A percentile compares a stretch with the other conserved stretches of the same genome.
phyloP scores from a whole-genome alignment of 2,329 filamentous ascomycete species.

The Aspergillus bombycis region DNA sequence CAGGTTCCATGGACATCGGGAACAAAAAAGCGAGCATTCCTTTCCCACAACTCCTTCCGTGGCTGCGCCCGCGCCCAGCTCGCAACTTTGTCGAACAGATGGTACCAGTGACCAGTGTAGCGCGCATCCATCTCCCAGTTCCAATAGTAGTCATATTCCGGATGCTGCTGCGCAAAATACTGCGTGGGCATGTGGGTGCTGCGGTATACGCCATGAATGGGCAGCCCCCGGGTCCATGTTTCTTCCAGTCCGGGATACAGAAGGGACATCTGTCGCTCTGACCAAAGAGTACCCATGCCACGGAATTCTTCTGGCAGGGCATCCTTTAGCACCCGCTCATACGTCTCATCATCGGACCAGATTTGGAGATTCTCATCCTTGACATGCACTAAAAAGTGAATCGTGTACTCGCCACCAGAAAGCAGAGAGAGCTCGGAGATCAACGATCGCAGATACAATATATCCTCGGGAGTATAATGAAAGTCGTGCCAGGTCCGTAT shows the following conservation, averaged over 20 bases:
- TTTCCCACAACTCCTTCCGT: constrained; percentile 79
- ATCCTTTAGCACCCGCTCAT: constrained; percentile 71
- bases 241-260: constrained; percentile 88
- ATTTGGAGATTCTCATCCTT: constrained; percentile 78
- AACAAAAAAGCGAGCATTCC: constrained; percentile 76
- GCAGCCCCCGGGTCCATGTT: constrained; percentile 70
- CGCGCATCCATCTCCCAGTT: constrained; percentile 86
- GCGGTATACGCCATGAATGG: constrained; percentile 89
- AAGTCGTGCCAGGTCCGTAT: constrained; percentile 81
- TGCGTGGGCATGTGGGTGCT: constrained; percentile 94
- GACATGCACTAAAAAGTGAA: constrained; percentile 85
- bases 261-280: constrained; percentile 86
- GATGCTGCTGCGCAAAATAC: constrained; percentile 81
- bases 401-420: constrained; percentile 78
- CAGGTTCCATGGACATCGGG: constrained; percentile 75
- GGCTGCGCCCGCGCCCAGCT: constrained; percentile 73
- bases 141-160: constrained; percentile 81
- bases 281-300: constrained; percentile 89
- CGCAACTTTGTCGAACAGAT: constrained; percentile 72
- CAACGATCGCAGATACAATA: constrained; percentile 80
- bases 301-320: constrained; percentile 80
- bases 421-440: constrained; percentile 76
- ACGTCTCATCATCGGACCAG: constrained; percentile 76
- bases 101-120: constrained; percentile 79
- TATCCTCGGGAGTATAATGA: constrained; percentile 74